Percentiles rank a stretch among this genome's conserved stretches.
These are phyloP conservation scores for Smittium culicis DNA, from an alignment of 371 early-diverging fungal genomes.

Conservation along the genomic window DNA sequence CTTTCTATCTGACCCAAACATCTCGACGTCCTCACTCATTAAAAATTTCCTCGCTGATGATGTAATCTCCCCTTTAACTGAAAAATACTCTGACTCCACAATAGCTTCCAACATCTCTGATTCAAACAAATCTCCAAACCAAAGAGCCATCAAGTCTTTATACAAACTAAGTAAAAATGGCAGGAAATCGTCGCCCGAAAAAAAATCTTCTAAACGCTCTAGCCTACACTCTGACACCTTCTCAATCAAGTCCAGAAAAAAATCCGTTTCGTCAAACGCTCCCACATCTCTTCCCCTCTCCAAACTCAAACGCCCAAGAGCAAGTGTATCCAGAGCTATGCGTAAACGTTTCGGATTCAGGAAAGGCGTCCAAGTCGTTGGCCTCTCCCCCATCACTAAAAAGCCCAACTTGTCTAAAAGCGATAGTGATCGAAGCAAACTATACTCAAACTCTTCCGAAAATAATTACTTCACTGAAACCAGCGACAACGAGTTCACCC, in stretches of 20 bases:
- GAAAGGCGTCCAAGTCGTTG: constrained; percentile 20
- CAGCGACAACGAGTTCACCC: not conserved
- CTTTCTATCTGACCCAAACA: not conserved
- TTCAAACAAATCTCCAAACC: not conserved
- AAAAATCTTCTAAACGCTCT: not conserved
- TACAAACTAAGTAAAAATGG: not conserved
- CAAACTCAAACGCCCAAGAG: constrained; percentile 18
- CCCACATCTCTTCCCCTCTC: not conserved
- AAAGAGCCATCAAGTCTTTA: constrained; percentile 3
- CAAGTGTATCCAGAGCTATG: constrained; percentile 19
- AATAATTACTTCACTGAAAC: constrained; percentile 1
- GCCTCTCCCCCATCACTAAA: not conserved
- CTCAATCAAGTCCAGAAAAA: not conserved
- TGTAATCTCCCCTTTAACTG: not conserved
- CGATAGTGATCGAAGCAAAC: not conserved
- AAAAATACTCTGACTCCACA: not conserved
- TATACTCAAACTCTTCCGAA: not conserved
- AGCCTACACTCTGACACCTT: not conserved
- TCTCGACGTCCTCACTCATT: not conserved
- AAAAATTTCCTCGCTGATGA: not conserved
- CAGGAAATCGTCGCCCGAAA: not conserved
- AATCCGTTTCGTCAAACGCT: not conserved
- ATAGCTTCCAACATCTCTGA: not conserved
- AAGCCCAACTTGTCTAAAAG: too few species aligned
- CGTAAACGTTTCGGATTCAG: constrained; percentile 30